phyloP scores from a whole-genome alignment of 176 grass and related monocot species.

The Calamus simplicifolius region DNA sequence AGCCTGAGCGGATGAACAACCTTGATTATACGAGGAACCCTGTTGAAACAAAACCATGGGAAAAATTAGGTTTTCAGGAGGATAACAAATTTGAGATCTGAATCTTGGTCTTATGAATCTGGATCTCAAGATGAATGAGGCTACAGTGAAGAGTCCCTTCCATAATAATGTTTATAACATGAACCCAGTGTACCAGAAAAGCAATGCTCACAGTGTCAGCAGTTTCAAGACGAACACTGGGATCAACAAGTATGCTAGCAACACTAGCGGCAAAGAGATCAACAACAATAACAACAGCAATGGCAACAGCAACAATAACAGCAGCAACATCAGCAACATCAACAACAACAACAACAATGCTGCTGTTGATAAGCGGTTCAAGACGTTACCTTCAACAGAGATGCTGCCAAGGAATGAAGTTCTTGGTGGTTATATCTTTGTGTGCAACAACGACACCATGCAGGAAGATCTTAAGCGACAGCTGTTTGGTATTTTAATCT shows the following conservation, averaged over 20 bases:
- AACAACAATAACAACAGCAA: constrained; percentile 32
- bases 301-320: constrained; percentile 20
- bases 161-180: constrained; percentile 15
- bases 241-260: constrained; percentile 53
- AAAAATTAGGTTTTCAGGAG: constrained; percentile 59
- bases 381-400: constrained; percentile 86
- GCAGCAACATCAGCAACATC: constrained; percentile 36
- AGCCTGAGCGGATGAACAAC: constrained; percentile 65
- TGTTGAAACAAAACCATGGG: constrained; percentile 51
- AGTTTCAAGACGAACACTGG: constrained; percentile 69
- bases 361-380: constrained; percentile 82
- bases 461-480: constrained; percentile 98
- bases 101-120: constrained; percentile 76
- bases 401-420: constrained; percentile 97
- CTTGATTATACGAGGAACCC: constrained; percentile 56
- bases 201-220: constrained; percentile 46
- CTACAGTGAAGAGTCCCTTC: constrained; percentile 46
- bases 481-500: constrained; percentile 67
- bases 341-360: constrained; percentile 40
- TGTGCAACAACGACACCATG: constrained; percentile 99
- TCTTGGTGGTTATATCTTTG: constrained; percentile 97
- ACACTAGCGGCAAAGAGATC: constrained; percentile 44
- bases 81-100: constrained; percentile 63
- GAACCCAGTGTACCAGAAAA: constrained; percentile 49
- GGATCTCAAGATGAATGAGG: constrained; percentile 80